Conservation (phyloP, 176 grass and related monocot genomes). For the Oryza glumipatula region DNA sequence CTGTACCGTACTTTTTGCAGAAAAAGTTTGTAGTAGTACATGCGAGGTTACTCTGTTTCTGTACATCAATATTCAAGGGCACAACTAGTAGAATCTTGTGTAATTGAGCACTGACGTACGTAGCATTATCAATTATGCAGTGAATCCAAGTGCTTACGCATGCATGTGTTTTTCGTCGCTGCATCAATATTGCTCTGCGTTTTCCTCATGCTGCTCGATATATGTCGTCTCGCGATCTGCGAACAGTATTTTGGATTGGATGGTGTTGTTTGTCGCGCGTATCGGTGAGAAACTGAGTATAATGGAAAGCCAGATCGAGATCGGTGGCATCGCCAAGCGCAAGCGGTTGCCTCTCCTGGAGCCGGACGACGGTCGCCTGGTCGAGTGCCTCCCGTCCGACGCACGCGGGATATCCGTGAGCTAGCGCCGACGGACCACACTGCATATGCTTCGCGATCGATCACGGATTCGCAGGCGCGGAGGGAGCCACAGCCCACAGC, state of each 20-base stretch:
- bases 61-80: conserved; percentile 28
- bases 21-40: conserved; percentile 7
- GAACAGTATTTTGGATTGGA: neutral
- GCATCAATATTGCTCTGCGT: neutral
- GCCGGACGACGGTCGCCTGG: no score
- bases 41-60: conserved; percentile 20
- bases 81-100: neutral
- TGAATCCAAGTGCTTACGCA: conserved; percentile 10
- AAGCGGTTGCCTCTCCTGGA: no score
- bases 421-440: no score
- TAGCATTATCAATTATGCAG: neutral
- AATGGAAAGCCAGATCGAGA: neutral
- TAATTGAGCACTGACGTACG: neutral
- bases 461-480: no score
- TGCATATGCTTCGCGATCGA: no score
- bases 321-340: no score
- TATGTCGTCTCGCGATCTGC: no score
- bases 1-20: conserved; percentile 3
- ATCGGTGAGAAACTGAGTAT: no score
- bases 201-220: neutral
- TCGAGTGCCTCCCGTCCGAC: no score
- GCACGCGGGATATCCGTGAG: no score
- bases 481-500: no score
- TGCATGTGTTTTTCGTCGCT: neutral
- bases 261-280: neutral